A percentile compares a stretch with the other conserved stretches of the same genome.
These are phyloP conservation scores for Drechslerella coelobrocha DNA, from an alignment of 2,329 filamentous ascomycete species.

Conservation along the genomic window DNA sequence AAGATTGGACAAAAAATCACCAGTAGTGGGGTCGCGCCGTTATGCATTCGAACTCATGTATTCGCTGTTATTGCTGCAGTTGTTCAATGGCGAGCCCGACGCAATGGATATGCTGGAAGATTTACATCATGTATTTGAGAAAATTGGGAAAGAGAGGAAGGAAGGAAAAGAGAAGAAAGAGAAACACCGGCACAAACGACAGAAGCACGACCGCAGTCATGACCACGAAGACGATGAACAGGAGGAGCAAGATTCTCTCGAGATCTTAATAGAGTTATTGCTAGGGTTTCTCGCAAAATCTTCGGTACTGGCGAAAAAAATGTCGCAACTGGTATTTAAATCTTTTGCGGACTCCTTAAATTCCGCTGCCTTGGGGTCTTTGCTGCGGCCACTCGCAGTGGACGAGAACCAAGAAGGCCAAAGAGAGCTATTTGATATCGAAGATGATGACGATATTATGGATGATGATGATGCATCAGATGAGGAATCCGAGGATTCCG, in stretches of 20 bases:
- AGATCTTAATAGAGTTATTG: slow-evolving; percentile 83
- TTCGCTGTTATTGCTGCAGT: slow-evolving; percentile 81
- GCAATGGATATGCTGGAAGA: slow-evolving; percentile 64
- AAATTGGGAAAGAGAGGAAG: slow-evolving; percentile 44
- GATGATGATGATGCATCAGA: slow-evolving; percentile 60
- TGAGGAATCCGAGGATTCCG: slow-evolving; percentile 58
- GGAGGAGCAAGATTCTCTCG: slow-evolving; percentile 67
- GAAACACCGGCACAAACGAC: slow-evolving; percentile 22
- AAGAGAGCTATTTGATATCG: slow-evolving; percentile 77
- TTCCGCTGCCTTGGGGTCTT: slow-evolving; percentile 71
- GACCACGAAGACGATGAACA: slow-evolving; percentile 63
- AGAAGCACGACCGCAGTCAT: slow-evolving; percentile 54
- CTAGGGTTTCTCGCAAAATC: slow-evolving; percentile 87
- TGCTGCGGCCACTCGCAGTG: slow-evolving; percentile 73
- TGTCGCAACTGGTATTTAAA: slow-evolving; percentile 86
- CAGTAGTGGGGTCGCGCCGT: slow-evolving; percentile 26
- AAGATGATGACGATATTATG: slow-evolving; percentile 66
- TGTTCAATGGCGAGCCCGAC: slow-evolving; percentile 89
- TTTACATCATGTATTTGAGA: slow-evolving; percentile 53
- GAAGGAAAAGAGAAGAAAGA: slow-evolving; percentile 42
- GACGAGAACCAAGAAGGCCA: slow-evolving; percentile 84
- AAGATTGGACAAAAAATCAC: slow-evolving; percentile 20
- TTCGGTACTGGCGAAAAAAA: slow-evolving; percentile 81
- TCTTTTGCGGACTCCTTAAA: slow-evolving; percentile 80
- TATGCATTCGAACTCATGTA: slow-evolving; percentile 78